phyloP scores from a whole-genome alignment of 805 yeast species.

The Lipomyces oligophaga region DNA sequence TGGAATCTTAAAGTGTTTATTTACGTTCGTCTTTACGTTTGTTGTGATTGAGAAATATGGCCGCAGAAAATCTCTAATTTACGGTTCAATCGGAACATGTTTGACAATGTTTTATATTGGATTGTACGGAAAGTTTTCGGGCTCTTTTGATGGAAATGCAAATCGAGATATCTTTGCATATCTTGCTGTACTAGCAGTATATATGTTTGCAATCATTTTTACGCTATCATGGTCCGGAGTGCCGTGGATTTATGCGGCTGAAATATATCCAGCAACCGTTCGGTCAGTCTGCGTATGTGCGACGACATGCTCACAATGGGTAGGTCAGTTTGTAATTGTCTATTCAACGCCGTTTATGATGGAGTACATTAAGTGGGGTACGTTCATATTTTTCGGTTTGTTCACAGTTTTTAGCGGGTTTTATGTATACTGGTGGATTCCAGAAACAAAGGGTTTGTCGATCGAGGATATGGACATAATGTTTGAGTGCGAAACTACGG shows the following conservation, averaged over 20 bases:
- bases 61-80: constrained; percentile 57
- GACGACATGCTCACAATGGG: constrained; percentile 65
- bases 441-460: constrained; percentile 63
- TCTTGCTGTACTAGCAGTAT: constrained; percentile 19
- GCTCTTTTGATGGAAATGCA: constrained; percentile 12
- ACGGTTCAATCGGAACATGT: constrained; percentile 62
- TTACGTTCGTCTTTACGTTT: constrained; percentile 75
- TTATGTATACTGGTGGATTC: constrained; percentile 56
- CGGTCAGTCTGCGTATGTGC: constrained; percentile 63
- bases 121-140: constrained; percentile 14
- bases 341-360: constrained; percentile 50
- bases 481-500: constrained; percentile 35
- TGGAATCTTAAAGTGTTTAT: constrained; percentile 50
- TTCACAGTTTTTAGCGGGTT: constrained; percentile 29
- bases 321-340: constrained; percentile 43
- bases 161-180: constrained; percentile 3
- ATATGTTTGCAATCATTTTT: constrained; percentile 13
- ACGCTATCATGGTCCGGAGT: constrained; percentile 20
- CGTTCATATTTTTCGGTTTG: constrained; percentile 29
- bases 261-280: constrained; percentile 58
- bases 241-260: constrained; percentile 62
- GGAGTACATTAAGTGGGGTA: constrained; percentile 26
- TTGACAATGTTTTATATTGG: constrained; percentile 34
- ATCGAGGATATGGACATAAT: constrained; percentile 80
- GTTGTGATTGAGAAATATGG: constrained; percentile 70